phyloP scores from a whole-genome alignment of 208 protist genomes.

The Leishmania guyanensis region DNA sequence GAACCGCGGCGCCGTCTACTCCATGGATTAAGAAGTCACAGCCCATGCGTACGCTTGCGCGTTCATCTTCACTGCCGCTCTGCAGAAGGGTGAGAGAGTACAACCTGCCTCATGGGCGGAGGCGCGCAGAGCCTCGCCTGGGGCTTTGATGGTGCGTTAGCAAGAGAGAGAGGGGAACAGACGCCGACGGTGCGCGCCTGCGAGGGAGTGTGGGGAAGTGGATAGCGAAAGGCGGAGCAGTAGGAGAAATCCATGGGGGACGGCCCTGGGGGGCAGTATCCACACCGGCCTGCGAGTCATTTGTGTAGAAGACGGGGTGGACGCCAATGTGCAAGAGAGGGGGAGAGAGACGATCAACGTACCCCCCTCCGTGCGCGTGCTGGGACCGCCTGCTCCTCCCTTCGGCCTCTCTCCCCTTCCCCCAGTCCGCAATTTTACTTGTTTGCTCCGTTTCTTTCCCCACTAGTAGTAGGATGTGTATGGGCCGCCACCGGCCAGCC shows the following conservation, averaged over 20 bases:
- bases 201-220: neutral
- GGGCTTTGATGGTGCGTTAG: neutral
- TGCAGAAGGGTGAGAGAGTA: neutral
- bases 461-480: neutral
- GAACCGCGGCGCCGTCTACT: conserved; percentile 83
- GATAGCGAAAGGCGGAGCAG: neutral
- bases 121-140: neutral
- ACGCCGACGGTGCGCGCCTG: neutral
- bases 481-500: neutral
- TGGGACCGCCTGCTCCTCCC: neutral
- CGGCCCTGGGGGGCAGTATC: neutral
- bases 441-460: neutral
- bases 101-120: neutral
- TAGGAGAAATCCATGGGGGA: neutral
- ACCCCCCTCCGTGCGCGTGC: neutral
- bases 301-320: neutral
- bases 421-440: no score
- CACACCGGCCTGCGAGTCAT: neutral
- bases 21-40: conserved; percentile 59
- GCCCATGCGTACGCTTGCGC: neutral
- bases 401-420: neutral
- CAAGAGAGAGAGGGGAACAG: neutral
- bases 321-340: neutral
- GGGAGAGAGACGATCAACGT: neutral
- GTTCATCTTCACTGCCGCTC: neutral